Conservation (phyloP, 805 yeast genomes). For the Metschnikowia bowlesiae region DNA sequence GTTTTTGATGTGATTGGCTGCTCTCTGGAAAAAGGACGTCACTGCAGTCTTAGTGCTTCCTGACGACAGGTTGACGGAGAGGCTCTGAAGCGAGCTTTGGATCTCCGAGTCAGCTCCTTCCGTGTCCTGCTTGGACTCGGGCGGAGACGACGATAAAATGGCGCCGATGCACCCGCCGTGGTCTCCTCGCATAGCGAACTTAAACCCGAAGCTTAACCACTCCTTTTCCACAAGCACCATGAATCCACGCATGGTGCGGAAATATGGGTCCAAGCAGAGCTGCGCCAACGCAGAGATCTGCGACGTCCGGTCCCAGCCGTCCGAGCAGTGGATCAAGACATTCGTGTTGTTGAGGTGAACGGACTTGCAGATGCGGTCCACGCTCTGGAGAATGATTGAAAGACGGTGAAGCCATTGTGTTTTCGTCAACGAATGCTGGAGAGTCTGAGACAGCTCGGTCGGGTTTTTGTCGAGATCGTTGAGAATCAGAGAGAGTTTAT, state of each 20-base stretch:
- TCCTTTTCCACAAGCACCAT: slow-evolving; percentile 85
- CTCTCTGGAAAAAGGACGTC: slow-evolving; percentile 33
- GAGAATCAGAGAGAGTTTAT: slow-evolving; percentile 56
- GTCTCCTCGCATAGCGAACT: slow-evolving; percentile 79
- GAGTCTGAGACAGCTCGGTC: slow-evolving; percentile 17
- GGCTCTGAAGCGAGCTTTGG: neutral
- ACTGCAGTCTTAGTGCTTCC: slow-evolving; percentile 23
- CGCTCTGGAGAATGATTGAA: slow-evolving; percentile 63
- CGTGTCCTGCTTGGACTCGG: slow-evolving; percentile 12
- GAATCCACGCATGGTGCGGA: slow-evolving; percentile 83
- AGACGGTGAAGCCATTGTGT: slow-evolving; percentile 79
- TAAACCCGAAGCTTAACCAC: slow-evolving; percentile 93
- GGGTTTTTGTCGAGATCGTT: slow-evolving; percentile 65
- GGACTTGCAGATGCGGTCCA: slow-evolving; percentile 76
- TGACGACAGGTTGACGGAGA: neutral
- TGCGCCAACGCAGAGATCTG: slow-evolving; percentile 83
- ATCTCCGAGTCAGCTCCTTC: slow-evolving; percentile 8
- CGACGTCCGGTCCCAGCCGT: slow-evolving; percentile 98
- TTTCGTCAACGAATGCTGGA: slow-evolving; percentile 52
- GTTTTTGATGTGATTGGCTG: slow-evolving; percentile 39
- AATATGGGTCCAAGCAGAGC: slow-evolving; percentile 85
- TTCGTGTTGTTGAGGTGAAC: slow-evolving; percentile 79
- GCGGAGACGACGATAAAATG: slow-evolving; percentile 19
- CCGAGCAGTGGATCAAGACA: slow-evolving; percentile 87
- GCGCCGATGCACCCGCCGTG: slow-evolving; percentile 56